These are phyloP conservation scores for Dryas alaskensis DNA, from an alignment of 306 rosid species.

Conservation along the genomic window DNA sequence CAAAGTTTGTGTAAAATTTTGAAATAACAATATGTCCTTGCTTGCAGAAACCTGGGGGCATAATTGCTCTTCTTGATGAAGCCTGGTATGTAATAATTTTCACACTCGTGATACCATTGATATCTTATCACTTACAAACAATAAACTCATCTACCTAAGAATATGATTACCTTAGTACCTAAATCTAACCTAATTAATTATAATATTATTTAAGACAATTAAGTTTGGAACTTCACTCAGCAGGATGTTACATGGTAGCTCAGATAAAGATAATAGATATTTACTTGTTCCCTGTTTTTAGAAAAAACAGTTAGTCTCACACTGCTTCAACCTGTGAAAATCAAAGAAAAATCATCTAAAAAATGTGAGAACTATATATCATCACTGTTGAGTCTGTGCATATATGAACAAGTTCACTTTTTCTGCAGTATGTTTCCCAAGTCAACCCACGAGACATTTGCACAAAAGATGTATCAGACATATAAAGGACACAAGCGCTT, in stretches of 20 bases:
- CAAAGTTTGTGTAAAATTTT: slow-evolving; percentile 7
- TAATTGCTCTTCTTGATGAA: slow-evolving; percentile 89
- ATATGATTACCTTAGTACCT: background rate
- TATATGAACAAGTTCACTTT: slow-evolving; percentile 10
- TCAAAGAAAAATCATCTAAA: background rate
- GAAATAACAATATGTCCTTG: slow-evolving; percentile 17
- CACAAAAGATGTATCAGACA: slow-evolving; percentile 89
- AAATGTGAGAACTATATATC: background rate
- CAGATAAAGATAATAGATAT: background rate
- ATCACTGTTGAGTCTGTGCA: background rate
- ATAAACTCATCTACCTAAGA: slow-evolving; percentile 5
- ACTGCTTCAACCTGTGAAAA: background rate
- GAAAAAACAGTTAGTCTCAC: no score
- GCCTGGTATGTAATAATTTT: slow-evolving; percentile 63
- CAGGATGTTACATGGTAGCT: background rate
- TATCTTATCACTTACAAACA: slow-evolving; percentile 9
- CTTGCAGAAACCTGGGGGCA: slow-evolving; percentile 91
- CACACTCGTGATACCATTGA: slow-evolving; percentile 18
- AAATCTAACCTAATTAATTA: background rate
- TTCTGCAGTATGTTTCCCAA: slow-evolving; percentile 84
- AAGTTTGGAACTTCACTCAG: no score
- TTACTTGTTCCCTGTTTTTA: background rate
- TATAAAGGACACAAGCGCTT: slow-evolving; percentile 79
- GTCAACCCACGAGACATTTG: slow-evolving; percentile 87
- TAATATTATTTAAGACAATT: background rate